A percentile compares a stretch with the other conserved stretches of the same genome.
Evolutionary conservation across 768 basidiomycete species (phyloP).

Genomic region (Scleroderma bovista): DNA sequence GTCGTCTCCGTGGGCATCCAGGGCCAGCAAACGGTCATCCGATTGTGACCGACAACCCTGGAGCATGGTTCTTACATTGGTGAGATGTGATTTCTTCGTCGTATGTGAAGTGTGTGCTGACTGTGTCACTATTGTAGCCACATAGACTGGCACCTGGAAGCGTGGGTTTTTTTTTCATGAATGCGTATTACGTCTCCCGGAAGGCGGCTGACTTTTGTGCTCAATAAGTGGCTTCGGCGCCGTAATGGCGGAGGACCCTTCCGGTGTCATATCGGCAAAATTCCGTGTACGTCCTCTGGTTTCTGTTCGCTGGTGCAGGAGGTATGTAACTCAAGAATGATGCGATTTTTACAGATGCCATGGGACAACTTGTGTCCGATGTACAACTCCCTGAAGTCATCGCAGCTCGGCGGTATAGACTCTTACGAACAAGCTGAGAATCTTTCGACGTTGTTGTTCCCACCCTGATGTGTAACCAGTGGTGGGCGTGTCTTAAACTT

Average conservation of each 20-base stretch:
- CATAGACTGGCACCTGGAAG: conserved; percentile 25
- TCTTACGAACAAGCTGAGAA: conserved; percentile 15
- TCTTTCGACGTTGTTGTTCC: conserved; percentile 12
- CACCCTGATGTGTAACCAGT: conserved; percentile 4
- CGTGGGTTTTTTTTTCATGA: conserved; percentile 13
- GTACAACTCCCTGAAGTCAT: conserved; percentile 11
- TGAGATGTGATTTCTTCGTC: conserved; percentile 1
- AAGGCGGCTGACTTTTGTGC: neutral
- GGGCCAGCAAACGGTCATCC: conserved; percentile 43
- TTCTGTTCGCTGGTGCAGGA: too few species aligned
- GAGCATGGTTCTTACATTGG: conserved; percentile 49
- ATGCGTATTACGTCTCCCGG: neutral
- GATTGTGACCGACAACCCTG: conserved; percentile 60
- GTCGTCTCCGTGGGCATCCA: conserved; percentile 16
- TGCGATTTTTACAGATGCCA: conserved; percentile 9
- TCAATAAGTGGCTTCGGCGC: conserved; percentile 21
- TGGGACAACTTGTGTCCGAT: conserved; percentile 23
- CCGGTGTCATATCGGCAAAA: conserved; percentile 12
- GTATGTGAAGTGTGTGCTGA: neutral
- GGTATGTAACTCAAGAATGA: too few species aligned
- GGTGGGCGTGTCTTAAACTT: too few species aligned
- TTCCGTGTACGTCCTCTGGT: conserved; percentile 10
- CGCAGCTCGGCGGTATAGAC: conserved; percentile 18
- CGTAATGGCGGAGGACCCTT: conserved; percentile 21
- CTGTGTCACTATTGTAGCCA: conserved; percentile 12